phyloP scores from a whole-genome alignment of 2,329 filamentous ascomycete species.

The Fusarium nelsonii region DNA sequence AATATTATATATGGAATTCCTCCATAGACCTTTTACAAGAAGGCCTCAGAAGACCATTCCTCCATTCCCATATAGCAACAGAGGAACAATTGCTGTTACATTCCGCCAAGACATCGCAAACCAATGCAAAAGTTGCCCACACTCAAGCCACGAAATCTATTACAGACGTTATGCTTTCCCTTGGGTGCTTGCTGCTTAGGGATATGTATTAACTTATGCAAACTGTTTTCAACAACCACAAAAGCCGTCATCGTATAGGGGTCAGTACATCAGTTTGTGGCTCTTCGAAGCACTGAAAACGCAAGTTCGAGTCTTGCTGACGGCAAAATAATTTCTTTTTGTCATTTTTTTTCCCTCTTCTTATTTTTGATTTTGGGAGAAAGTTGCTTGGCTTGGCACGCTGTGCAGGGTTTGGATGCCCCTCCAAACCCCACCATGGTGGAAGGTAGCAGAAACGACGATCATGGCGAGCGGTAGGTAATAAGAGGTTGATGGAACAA shows the following conservation, averaged over 20 bases:
- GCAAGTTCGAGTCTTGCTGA: slow-evolving; percentile 45
- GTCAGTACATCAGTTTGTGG: slow-evolving; percentile 45
- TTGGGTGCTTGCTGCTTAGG: rapidly evolving
- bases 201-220: neutral
- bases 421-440: slow-evolving; percentile 8
- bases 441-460: neutral
- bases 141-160: neutral
- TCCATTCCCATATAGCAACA: neutral
- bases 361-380: neutral
- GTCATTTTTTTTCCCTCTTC: neutral
- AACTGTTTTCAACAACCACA: neutral
- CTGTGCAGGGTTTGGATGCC: slow-evolving; percentile 15
- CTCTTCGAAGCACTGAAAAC: slow-evolving; percentile 42
- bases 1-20: neutral
- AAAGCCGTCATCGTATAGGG: slow-evolving; percentile 43
- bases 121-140: too few species aligned
- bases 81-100: too few species aligned
- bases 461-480: neutral
- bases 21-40: neutral
- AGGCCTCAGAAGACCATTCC: neutral
- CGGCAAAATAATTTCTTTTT: slow-evolving; percentile 33
- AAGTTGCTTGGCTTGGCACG: neutral
- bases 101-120: neutral
- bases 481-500: neutral
- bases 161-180: neutral